Evolutionary conservation across 2,329 filamentous ascomycete species (phyloP), one percentile per base, ranked within the genome.

Genomic region (Fusarium drepaniforme): DNA sequence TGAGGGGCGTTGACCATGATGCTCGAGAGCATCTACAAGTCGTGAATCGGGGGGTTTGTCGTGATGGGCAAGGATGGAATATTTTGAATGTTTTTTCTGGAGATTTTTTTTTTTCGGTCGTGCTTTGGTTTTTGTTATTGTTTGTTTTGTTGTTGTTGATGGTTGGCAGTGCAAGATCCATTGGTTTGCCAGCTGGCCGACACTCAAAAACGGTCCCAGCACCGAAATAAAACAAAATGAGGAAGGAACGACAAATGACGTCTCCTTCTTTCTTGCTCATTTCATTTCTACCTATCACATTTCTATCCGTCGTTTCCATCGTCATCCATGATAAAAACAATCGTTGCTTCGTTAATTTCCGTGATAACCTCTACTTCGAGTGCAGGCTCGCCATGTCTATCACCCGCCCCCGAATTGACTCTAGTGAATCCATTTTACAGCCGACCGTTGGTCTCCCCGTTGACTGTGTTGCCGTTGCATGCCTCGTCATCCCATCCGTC

Each of bases 401-500:
- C 28, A n/a, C 12, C 25, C 18, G 37, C 42, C 35, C 11, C 28
- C 25, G 59, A 49, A 56, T n/a, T 23, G 37, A 28, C 35, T 65
- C 23, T n/a, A 57, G 15, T 21, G 21, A 46, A 6, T 21, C 15
- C 8, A 13, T 1, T 53, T 33, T 53, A 75, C 35, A 66, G 2
- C 16, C 44, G 15, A 0, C 64, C 73, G 6, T 67, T 75, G 5
- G 12, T 66, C 51, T 67, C 56, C 11, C 59, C 74, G 15, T 61
- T 75, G 2, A 21, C 28, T 12, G 58, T 59, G 5, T n/a, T 60
- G 7, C 40, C 67, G 5, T 70, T 67, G 9, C 56, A 37, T 5
- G 46, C 28, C 12, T 72, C 76, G 4, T 81, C 80, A 1, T 87
- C 83, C 88, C 88, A 89, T 0, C 86, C 88, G 9, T 90, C 86